Base-by-base conservation (phyloP, 2,329 filamentous ascomycete species). In the Aureobasidium lini region DNA sequence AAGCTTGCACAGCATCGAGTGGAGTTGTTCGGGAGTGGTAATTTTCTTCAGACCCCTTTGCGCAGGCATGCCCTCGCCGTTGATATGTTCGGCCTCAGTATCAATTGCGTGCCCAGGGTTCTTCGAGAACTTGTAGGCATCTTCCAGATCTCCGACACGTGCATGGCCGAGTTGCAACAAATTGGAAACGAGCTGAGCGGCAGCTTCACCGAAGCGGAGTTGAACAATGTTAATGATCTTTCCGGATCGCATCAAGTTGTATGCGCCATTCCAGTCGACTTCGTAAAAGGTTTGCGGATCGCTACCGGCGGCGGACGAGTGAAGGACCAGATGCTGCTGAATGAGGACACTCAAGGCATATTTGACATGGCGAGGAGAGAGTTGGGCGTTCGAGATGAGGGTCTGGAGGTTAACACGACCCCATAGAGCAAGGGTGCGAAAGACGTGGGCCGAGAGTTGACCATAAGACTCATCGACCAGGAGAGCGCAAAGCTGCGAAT, bases 381-480 rank as follows among this genome's bases (percentile, higher is more conserved):
- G 82, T 52, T 85, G 83, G 18, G 89, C 91, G 69, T 88, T 81
- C 54, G 86, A 84, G 43, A 81, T 81, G 34, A 99, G 79, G 63
- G 87, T 84, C 54, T 79, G 73, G 61, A 93, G 79, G 29, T 84
- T 83, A 53, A 91, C 86, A 66, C 92, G 86, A 64, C 94, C 94
- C 72, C 88, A 84, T 66, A 84, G 85, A 65, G 91, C 80, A 61
- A 99, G 84, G 52, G 86, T 82, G 50, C 85, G 82, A 70, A 95
- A 90, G 69, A 97, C 91, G 75, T 89, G 87, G 71, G 90, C 90
- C 63, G 91, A 90, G 61, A 97, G 84, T 76, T 95, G 89, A 70
- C 94, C 94, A 73, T 94, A 93, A 61, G 89, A 81, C 72, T 96
- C 91, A 71, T 91, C 86, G 64, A 97, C 87, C 64, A 96, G 82